Evolutionary conservation across 176 grass and related monocot species (phyloP), one percentile per base, ranked within the genome.

Genomic region (Cenchrus fungigraminus): DNA sequence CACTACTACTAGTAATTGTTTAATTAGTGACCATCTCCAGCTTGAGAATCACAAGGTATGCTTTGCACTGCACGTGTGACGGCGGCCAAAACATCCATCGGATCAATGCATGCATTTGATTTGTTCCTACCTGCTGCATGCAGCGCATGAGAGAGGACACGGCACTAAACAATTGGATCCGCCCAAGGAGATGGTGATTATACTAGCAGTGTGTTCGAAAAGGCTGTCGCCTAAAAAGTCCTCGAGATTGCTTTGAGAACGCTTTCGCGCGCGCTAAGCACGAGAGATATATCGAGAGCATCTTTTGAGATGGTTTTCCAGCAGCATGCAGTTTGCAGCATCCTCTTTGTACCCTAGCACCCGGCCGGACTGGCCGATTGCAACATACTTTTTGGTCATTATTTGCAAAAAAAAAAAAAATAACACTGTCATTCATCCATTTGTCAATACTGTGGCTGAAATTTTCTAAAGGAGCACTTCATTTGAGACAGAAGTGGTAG

Each of bases 221-320:
- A 87, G 80, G 17, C 61, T 91, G 75, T 87, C 80, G 81, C 34
- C 80, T 80, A 47, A 64, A 84, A 75, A 67, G 85, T 4, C 76
- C 85, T 91, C 81, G 85, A 91, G 61, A 83, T 83, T 88, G 79
- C 73, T 78, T 90, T 83, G 69, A 90, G 65, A 73, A 87, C 25
- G 74, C 68, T 83, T 78, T 79, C 12, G 16, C n/a, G 74, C 80
- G 74, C 79, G 74, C 79, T 87, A 83, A 87, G 80, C 89, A 90
- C 84, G 59, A 87, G 84, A 79, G 84, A 82, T 56, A 42, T 34
- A 85, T 57, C 14, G 12, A 73, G 84, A 53, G 89, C 89, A 84
- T 91, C 85, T 91, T 87, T 91, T 79, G 84, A 90, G 58, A 80
- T 75, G 42, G 66, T 55, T 73, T 73, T 71, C 79, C 79, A 72